Evolutionary conservation across 2,329 filamentous ascomycete genomes (phyloP), one percentile per base, ranked within the genome.

Genomic region (Ilyonectria mors-panacis): DNA sequence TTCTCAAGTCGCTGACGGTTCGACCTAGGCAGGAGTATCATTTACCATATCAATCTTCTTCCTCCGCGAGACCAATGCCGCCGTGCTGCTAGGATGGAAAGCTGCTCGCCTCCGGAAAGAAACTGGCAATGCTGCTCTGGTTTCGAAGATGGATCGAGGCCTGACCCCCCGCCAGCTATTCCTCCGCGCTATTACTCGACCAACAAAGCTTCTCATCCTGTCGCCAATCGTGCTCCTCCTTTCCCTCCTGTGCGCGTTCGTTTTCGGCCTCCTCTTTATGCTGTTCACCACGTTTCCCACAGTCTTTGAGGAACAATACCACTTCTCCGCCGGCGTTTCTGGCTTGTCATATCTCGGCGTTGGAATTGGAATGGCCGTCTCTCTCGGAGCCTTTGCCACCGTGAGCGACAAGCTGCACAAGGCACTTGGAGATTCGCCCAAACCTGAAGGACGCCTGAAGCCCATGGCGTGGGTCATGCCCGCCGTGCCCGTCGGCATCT

Each of bases 391-490:
- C 9, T 70, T 70, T 19, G 50, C 63, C 19, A 39, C 42, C 13
- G 30, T 69, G 4, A 59, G 37, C 47, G 65, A 71, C 51, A 73
- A 69, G 30, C n/a, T 68, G 48, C 54, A 59, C 15, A 61, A 57
- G 9, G 10, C 37, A 35, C 53, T 39, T 17, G 65, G 62, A 44
- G 63, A 67, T 39, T 39, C 55, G 12, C 23, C 48, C 12, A 47
- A 65, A 15, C 84, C 86, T 0, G 86, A 88, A 69, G 83, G 82
- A 70, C 81, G 85, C 5, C 76, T 88, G 1, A 87, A 86, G 0
- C 81, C 86, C 1, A 87, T 91, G 81, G 84, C 89, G 57, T 80
- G 86, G 8, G 86, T 86, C 4, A 81, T 83, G 0, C 71, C 88
- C 8, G 79, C 88, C 48, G 82, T 90, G 3, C 87, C 88, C 0